Conservation (phyloP, 108 stramenopile genomes). For the Conticribra guillardii region DNA sequence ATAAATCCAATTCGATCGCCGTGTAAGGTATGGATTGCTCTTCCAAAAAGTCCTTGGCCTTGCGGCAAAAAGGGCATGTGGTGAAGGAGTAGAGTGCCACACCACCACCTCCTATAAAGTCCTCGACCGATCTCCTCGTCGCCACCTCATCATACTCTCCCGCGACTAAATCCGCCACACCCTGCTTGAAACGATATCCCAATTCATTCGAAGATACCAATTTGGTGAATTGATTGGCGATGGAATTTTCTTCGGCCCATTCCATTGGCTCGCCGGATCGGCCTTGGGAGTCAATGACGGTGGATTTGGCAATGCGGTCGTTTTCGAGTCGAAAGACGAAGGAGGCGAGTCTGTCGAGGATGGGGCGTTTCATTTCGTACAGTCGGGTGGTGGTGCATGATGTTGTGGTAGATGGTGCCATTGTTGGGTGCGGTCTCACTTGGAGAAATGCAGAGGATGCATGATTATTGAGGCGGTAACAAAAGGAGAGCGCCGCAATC, state of each 20-base stretch:
- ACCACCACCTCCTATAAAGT: constrained; percentile 29
- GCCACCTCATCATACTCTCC: constrained; percentile 62
- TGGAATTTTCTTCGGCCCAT: constrained; percentile 56
- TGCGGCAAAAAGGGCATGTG: constrained; percentile 74
- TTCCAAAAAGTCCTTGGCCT: constrained; percentile 69
- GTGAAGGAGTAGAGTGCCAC: constrained; percentile 70
- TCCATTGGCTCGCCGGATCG: constrained; percentile 71
- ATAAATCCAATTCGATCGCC: constrained; percentile 60
- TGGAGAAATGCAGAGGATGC: constrained; percentile 8
- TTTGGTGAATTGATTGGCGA: constrained; percentile 58
- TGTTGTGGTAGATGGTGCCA: not conserved
- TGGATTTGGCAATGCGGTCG: constrained; percentile 47
- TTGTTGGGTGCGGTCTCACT: not conserved
- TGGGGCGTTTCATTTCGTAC: constrained; percentile 63
- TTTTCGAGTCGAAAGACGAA: constrained; percentile 59
- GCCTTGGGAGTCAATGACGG: constrained; percentile 61
- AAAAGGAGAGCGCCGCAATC: not conserved
- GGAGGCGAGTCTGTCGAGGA: constrained; percentile 58
- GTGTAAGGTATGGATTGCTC: constrained; percentile 52
- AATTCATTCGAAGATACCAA: constrained; percentile 48
- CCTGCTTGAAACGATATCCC: constrained; percentile 69
- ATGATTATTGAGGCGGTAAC: not conserved
- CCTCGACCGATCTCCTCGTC: constrained; percentile 17
- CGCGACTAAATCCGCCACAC: constrained; percentile 73
- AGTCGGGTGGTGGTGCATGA: constrained; percentile 16